phyloP scores from a whole-genome alignment of 2,329 filamentous ascomycete genomes.

The Mariannaea elegans region DNA sequence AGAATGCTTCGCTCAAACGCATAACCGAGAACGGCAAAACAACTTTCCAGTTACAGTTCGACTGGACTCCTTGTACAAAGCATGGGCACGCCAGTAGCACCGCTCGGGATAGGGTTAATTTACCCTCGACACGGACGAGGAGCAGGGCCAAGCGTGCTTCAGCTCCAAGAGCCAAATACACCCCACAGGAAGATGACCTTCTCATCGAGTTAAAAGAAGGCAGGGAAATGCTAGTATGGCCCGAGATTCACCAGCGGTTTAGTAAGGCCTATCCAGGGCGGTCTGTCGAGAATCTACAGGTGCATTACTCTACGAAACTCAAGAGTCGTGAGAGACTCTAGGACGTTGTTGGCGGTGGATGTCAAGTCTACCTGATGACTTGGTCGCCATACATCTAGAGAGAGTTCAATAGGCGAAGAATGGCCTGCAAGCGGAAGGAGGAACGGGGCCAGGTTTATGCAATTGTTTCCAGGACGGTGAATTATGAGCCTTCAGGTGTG shows the following conservation, averaged over 20 bases:
- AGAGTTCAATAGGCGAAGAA: too few relatives aligned
- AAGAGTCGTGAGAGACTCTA: too few relatives aligned
- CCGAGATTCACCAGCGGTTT: conserved; percentile 1
- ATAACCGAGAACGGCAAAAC: neutral
- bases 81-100: neutral
- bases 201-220: neutral
- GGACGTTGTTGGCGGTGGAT: too few relatives aligned
- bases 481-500: too few relatives aligned
- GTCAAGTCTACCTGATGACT: too few relatives aligned
- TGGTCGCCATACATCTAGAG: too few relatives aligned
- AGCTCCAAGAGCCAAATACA: neutral
- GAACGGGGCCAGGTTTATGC: too few relatives aligned
- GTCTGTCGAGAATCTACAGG: neutral
- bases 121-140: neutral
- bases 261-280: neutral
- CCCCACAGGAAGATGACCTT: neutral
- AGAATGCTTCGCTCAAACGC: conserved; percentile 2
- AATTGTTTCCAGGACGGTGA: too few relatives aligned
- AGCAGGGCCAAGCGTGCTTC: neutral
- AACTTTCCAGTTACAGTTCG: conserved; percentile 3
- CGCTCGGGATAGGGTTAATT: neutral
- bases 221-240: neutral
- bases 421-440: too few relatives aligned
- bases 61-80: conserved; percentile 5
- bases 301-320: too few relatives aligned